These are phyloP conservation scores for Keqinozyma sinolaborantium DNA, from an alignment of 1,139 yeast species.

Conservation along the genomic window DNA sequence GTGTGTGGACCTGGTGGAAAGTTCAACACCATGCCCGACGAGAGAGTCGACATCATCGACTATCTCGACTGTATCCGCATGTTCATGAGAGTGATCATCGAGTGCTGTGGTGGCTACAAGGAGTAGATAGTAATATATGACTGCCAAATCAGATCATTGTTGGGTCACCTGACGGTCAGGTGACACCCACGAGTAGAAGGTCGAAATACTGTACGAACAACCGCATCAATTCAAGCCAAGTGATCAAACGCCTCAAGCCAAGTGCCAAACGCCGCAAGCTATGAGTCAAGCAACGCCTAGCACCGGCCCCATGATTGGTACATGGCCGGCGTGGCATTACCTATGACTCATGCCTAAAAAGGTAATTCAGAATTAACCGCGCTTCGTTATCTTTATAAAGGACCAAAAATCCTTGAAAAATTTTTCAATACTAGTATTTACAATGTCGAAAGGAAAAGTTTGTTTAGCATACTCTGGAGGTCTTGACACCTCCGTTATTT, in stretches of 20 bases:
- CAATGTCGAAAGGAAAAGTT: constrained; percentile 95
- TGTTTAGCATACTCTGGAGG: constrained; percentile 99
- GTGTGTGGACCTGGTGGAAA: constrained; percentile 14
- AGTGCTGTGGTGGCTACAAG: constrained; percentile 11
- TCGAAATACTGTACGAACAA: too few relatives aligned
- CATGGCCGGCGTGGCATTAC: neutral
- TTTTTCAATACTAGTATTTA: constrained; percentile 14
- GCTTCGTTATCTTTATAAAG: constrained; percentile 34
- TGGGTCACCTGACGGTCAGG: too few relatives aligned
- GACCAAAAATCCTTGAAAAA: constrained; percentile 13
- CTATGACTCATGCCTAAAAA: constrained; percentile 34
- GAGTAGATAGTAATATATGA: too few relatives aligned
- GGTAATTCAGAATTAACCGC: constrained; percentile 36
- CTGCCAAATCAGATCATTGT: too few relatives aligned
- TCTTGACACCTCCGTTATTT: constrained; percentile 93
- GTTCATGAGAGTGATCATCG: constrained; percentile 9
- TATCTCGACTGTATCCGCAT: constrained; percentile 11
- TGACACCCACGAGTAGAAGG: too few relatives aligned
- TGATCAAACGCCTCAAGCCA: too few relatives aligned
- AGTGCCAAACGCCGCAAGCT: too few relatives aligned
- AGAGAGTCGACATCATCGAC: constrained; percentile 11
- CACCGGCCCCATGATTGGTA: too few relatives aligned
- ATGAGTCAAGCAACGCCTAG: too few relatives aligned
- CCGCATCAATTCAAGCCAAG: too few relatives aligned
- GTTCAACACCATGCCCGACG: constrained; percentile 13